Percentiles rank a stretch among this genome's conserved stretches.
These are phyloP conservation scores for Hypericum androsaemum DNA, from an alignment of 345 rosid genomes.

Conservation along the genomic window DNA sequence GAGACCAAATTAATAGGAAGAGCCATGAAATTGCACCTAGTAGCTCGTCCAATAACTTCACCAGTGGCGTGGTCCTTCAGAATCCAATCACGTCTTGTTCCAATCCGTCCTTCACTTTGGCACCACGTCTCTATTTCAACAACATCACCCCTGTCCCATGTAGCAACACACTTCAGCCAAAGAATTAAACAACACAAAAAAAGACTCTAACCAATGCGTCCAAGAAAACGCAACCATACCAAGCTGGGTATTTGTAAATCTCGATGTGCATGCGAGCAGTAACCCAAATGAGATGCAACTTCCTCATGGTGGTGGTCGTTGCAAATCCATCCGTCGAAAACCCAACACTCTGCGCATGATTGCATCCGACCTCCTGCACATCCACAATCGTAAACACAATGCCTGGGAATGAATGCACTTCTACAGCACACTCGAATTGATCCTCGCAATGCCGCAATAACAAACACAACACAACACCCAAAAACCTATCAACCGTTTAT, in stretches of 20 bases:
- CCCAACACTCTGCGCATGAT: constrained; percentile 84
- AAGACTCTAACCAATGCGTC: not conserved
- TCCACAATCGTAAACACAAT: constrained; percentile 4
- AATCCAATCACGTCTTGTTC: constrained; percentile 96
- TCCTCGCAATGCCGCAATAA: too few relatives aligned
- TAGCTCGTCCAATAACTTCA: constrained; percentile 86
- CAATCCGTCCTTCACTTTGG: constrained; percentile 85
- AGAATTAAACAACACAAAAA: not conserved
- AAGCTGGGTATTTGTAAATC: constrained; percentile 83
- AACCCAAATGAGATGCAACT: constrained; percentile 99
- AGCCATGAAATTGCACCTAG: constrained; percentile 40
- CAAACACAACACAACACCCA: too few relatives aligned
- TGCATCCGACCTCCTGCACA: constrained; percentile 82
- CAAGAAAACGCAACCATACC: constrained; percentile 33
- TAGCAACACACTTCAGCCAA: not conserved
- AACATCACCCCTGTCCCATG: constrained; percentile 70
- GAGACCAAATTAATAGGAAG: not conserved
- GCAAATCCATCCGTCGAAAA: constrained; percentile 92
- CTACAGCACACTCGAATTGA: not conserved
- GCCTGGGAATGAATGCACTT: not conserved
- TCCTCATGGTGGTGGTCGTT: constrained; percentile 73
- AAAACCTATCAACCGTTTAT: too few relatives aligned
- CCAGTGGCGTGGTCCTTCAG: constrained; percentile 52
- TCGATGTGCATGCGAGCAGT: constrained; percentile 97
- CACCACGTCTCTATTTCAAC: constrained; percentile 97